A percentile compares a stretch with the other conserved stretches of the same genome.
Conservation (phyloP, 306 rosid genomes). For the Fagus crenata region DNA sequence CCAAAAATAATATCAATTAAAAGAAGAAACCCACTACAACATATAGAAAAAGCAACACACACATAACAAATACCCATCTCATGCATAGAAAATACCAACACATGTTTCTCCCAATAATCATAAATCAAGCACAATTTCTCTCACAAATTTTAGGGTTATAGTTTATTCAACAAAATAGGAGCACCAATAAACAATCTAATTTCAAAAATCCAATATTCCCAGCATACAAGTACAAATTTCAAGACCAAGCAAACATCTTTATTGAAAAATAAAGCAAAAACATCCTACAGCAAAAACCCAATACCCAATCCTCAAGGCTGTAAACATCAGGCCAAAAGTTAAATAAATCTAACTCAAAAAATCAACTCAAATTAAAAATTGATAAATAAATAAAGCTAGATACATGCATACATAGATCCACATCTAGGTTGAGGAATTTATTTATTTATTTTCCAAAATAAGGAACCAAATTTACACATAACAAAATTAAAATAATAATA, state of each 20-base stretch:
- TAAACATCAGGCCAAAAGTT: too few species aligned
- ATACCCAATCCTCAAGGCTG: too few species aligned
- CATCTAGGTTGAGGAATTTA: not conserved
- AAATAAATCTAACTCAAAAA: not conserved
- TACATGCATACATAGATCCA: not conserved
- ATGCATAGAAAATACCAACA: not conserved
- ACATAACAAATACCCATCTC: slow-evolving; percentile 12
- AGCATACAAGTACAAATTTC: not conserved
- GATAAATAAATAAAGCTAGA: too few species aligned
- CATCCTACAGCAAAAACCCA: not conserved
- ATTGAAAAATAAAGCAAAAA: not conserved
- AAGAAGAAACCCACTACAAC: not conserved
- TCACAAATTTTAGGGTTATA: not conserved
- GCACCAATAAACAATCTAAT: not conserved
- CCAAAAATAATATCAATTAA: not conserved
- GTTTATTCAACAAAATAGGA: not conserved
- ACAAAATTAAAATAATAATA: too few species aligned
- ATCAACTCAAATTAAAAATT: not conserved
- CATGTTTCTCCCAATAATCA: not conserved
- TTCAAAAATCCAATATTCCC: not conserved
- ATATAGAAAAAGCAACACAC: not conserved
- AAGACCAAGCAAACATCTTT: too few species aligned
- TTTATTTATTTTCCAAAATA: not conserved
- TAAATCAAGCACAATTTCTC: too few species aligned
- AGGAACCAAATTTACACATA: not conserved